Conservation (phyloP, 768 basidiomycete species). For the Podaxis carcinomalis region DNA sequence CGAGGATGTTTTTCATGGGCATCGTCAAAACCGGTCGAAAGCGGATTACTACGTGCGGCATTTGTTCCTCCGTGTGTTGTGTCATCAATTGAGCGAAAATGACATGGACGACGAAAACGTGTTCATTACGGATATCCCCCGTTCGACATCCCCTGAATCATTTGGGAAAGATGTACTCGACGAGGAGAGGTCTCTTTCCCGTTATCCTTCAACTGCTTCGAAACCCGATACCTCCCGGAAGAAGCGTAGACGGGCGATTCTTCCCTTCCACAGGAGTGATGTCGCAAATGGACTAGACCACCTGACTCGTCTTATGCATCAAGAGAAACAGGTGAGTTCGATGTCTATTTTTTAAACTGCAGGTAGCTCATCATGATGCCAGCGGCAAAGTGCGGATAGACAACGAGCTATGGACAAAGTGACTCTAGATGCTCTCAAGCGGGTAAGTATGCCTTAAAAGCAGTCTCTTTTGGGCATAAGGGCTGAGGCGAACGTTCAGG, state of each 20-base stretch:
- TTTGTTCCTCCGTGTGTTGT: conserved; percentile 66
- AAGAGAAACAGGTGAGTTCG: conserved; percentile 21
- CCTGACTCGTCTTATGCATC: conserved; percentile 18
- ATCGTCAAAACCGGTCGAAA: conserved; percentile 55
- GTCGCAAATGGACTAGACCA: conserved; percentile 10
- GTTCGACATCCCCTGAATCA: conserved; percentile 34
- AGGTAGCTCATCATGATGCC: background rate
- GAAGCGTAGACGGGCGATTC: conserved; percentile 14
- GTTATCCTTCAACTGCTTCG: background rate
- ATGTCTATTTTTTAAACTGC: background rate
- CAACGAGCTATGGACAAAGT: conserved; percentile 17
- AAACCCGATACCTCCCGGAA: background rate
- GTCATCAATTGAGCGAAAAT: conserved; percentile 46
- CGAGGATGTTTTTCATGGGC: conserved; percentile 62
- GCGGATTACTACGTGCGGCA: conserved; percentile 68
- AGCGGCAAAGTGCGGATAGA: conserved; percentile 16
- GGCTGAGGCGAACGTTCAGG: conserved; percentile 30
- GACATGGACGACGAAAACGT: conserved; percentile 18
- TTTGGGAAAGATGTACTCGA: conserved; percentile 9
- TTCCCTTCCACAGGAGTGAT: conserved; percentile 21
- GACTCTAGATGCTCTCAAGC: conserved; percentile 27
- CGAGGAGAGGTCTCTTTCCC: conserved; percentile 2
- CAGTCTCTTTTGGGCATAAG: conserved; percentile 12
- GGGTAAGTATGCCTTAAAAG: conserved; percentile 15
- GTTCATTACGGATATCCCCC: conserved; percentile 23